These are phyloP conservation scores for Aspergillus wentii DNA, from an alignment of 495 filamentous ascomycete species.

Conservation along the genomic window DNA sequence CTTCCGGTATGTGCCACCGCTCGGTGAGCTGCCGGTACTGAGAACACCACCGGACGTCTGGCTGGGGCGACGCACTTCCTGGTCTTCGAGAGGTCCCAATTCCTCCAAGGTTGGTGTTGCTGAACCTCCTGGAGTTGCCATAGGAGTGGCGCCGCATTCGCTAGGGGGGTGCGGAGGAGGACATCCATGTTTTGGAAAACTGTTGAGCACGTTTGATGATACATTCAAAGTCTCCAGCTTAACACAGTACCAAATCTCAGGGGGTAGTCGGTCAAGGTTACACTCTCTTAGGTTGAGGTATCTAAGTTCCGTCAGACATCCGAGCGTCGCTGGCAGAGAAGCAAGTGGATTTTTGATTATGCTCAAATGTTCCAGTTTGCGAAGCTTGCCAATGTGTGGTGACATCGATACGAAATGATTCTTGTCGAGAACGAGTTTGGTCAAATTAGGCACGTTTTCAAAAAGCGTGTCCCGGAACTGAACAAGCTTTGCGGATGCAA, in stretches of 20 bases:
- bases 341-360: slow-evolving; percentile 85
- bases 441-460: slow-evolving; percentile 77
- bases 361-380: slow-evolving; percentile 84
- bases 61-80: slow-evolving; percentile 67
- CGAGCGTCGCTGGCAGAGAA: slow-evolving; percentile 78
- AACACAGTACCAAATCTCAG: slow-evolving; percentile 88
- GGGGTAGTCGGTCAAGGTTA: slow-evolving; percentile 80
- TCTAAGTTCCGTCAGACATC: slow-evolving; percentile 75
- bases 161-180: slow-evolving; percentile 54
- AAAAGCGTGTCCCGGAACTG: slow-evolving; percentile 81
- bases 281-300: slow-evolving; percentile 87
- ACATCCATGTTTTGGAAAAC: slow-evolving; percentile 79
- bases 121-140: slow-evolving; percentile 45
- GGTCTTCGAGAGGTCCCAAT: slow-evolving; percentile 62
- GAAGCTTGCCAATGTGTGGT: slow-evolving; percentile 74
- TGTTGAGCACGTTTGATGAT: slow-evolving; percentile 85
- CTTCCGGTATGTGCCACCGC: slow-evolving; percentile 57
- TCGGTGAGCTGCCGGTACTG: slow-evolving; percentile 69
- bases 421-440: slow-evolving; percentile 83
- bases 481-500: slow-evolving; percentile 82
- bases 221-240: slow-evolving; percentile 90
- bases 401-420: slow-evolving; percentile 93
- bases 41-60: slow-evolving; percentile 73
- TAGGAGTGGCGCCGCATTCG: slow-evolving; percentile 45
- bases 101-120: slow-evolving; percentile 73